Base-by-base conservation (phyloP, 2,329 filamentous ascomycete genomes). In the Apiospora koreana region DNA sequence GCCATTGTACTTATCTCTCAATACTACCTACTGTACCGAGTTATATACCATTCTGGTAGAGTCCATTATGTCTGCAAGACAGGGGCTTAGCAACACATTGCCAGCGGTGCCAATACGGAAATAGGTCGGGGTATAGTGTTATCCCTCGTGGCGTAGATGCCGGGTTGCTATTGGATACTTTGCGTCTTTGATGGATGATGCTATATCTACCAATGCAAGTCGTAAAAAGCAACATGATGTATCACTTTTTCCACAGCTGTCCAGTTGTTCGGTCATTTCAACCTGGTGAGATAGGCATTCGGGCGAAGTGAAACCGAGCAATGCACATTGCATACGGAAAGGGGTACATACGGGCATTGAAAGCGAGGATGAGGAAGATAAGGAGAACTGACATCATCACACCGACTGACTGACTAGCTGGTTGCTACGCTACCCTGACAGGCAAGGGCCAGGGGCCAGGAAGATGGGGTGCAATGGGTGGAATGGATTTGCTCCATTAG, bases 361-460 rank as follows among this genome's bases (percentile, higher is more conserved):
- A 14, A 38, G 18, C 16, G 14, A n/a, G 54, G n/a, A 35, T n/a
- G 18, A 35, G 31, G 9, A 38, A 2, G 54, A 38, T 38, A 38
- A 38, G 31, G 31, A 10, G 38, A 62, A 38, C 54, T 62, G 31
- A 62, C 54, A 62, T 62, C 54, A 62, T 62, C 31, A 38, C 8
- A 62, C 54, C 21, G 54, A 38, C 31, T 38, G 54, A 35, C 54
- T 62, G 54, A 62, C 54, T 62, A 62, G 54, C 54, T 62, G 54
- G 54, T 62, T 62, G 54, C 54, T 62, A 38, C 54, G 54, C 54
- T 38, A 62, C 54, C 28, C 28, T 62, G 54, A 62, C 54, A 62
- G 54, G 54, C 31, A n/a, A 31, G 28, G 31, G 31, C 48, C 48
- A 8, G 8, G 35, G n/a, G n/a, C n/a, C n/a, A 54, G 35, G 50